Percentiles rank a stretch among this genome's conserved stretches.
These are phyloP conservation scores for Dunaliella sp. DNA, from an alignment of 139 green algal species.

Conservation along the genomic window DNA sequence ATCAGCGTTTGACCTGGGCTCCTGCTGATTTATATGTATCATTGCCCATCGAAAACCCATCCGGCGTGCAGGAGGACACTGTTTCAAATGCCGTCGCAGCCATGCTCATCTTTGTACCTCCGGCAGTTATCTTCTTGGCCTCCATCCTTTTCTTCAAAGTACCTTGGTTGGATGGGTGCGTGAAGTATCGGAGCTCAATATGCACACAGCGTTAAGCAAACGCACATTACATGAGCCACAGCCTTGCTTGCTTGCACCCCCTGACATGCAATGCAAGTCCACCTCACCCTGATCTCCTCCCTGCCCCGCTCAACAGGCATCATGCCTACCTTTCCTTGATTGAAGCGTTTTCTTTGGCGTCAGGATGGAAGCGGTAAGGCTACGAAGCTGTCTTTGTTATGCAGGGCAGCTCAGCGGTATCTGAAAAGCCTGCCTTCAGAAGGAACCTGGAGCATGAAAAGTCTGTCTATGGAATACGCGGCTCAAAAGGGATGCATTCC, in stretches of 20 bases:
- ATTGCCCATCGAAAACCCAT: not conserved
- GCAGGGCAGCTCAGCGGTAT: not conserved
- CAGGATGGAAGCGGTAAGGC: conserved; percentile 7
- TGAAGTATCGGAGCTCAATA: not conserved
- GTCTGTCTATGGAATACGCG: not conserved
- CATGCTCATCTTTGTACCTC: conserved; percentile 17
- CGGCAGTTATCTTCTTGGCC: conserved; percentile 9
- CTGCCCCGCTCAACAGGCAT: conserved; percentile 27
- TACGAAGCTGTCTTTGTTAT: not conserved
- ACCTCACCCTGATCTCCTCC: not conserved
- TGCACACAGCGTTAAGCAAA: not conserved
- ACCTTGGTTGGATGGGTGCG: conserved; percentile 16
- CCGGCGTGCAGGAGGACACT: not conserved
- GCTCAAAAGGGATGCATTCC: not conserved
- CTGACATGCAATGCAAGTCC: not conserved
- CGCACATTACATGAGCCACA: not conserved
- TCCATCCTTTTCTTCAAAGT: not conserved
- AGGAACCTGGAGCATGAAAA: too few species aligned
- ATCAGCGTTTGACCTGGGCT: not conserved
- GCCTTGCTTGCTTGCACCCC: not conserved
- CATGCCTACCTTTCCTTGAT: conserved; percentile 30
- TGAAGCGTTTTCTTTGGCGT: conserved; percentile 40
- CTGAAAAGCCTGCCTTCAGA: too few species aligned
- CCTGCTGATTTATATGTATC: not conserved
- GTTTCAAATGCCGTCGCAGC: conserved; percentile 11